A percentile compares a stretch with the other conserved stretches of the same genome.
Conservation (phyloP, 2,329 filamentous ascomycete genomes). For the Colletotrichum sp. region DNA sequence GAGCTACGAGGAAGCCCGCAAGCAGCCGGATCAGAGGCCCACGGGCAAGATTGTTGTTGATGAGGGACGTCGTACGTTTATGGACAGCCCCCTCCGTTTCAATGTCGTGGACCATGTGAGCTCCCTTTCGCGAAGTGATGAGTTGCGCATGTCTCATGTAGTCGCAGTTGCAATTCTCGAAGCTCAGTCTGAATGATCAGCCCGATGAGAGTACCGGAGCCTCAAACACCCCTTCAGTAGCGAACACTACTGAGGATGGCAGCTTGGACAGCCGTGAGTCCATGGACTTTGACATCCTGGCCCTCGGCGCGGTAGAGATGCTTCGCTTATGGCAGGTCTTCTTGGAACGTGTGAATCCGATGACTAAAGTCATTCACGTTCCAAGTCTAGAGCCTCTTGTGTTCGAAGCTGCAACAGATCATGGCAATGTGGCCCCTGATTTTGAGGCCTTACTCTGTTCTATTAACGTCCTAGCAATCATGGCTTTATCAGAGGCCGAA, state of each 20-base stretch:
- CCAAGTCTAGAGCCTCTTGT: slow-evolving; percentile 53
- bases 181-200: background rate
- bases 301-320: background rate
- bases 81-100: slow-evolving; percentile 59
- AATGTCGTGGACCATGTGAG: slow-evolving; percentile 62
- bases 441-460: slow-evolving; percentile 67
- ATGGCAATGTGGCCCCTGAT: slow-evolving; percentile 6
- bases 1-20: slow-evolving; percentile 12
- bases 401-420: slow-evolving; percentile 32
- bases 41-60: slow-evolving; percentile 58
- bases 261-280: background rate
- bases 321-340: slow-evolving; percentile 76
- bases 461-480: slow-evolving; percentile 64
- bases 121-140: background rate
- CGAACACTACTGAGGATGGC: background rate
- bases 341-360: slow-evolving; percentile 74
- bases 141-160: background rate
- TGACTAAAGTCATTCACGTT: slow-evolving; percentile 75
- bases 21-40: background rate
- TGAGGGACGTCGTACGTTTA: slow-evolving; percentile 58
- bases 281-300: slow-evolving; percentile 9
- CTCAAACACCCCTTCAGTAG: background rate
- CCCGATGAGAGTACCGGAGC: background rate
- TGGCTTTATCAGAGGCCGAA: slow-evolving; percentile 62
- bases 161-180: background rate